A percentile compares a stretch with the other conserved stretches of the same genome.
Conservation (phyloP, 306 rosid species). For the Pyrus pyrifolia region DNA sequence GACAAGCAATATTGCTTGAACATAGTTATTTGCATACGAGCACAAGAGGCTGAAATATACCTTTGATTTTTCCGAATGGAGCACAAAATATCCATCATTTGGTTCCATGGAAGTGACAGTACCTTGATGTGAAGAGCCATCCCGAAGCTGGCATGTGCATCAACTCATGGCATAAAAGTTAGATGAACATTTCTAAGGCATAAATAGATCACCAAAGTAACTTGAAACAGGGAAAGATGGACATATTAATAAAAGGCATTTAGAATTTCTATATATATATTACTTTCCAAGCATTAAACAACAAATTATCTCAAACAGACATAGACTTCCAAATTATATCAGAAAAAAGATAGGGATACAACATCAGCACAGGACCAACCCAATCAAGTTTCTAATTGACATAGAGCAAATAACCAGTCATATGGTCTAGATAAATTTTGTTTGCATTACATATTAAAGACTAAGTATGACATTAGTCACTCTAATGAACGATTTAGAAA, state of each 20-base stretch:
- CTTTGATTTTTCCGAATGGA: constrained; percentile 68
- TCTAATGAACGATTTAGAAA: too few relatives aligned
- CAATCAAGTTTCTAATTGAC: background rate
- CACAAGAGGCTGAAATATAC: constrained; percentile 23
- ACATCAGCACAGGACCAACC: background rate
- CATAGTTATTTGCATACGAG: background rate
- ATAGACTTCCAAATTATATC: background rate
- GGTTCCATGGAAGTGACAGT: constrained; percentile 99
- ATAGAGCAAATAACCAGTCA: too few relatives aligned
- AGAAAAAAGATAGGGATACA: background rate
- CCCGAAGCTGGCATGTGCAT: constrained; percentile 59
- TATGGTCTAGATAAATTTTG: too few relatives aligned
- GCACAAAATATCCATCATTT: constrained; percentile 76
- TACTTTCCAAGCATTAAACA: background rate
- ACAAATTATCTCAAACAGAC: background rate
- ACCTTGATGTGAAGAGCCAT: constrained; percentile 87
- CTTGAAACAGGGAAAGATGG: background rate
- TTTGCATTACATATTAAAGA: too few relatives aligned
- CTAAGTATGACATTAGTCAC: too few relatives aligned
- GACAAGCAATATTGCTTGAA: background rate
- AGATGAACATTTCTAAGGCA: background rate
- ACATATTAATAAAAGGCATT: background rate
- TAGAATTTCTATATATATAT: background rate
- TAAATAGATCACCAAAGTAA: background rate
- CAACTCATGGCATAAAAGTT: constrained; percentile 14